phyloP scores from a whole-genome alignment of 2,329 filamentous ascomycete genomes.

The Annulohypoxylon truncatum region DNA sequence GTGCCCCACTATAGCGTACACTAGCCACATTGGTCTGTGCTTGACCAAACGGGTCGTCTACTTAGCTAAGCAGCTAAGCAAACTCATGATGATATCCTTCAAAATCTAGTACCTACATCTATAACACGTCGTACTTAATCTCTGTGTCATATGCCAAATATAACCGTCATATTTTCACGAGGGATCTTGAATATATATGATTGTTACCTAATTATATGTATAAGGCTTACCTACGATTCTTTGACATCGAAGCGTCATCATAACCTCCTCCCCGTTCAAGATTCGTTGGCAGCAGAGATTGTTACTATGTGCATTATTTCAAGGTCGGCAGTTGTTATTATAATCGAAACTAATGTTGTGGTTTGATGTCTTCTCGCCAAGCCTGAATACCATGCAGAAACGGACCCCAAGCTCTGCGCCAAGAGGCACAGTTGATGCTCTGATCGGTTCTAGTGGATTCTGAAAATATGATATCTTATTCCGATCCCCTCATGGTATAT shows the following conservation, averaged over 20 bases:
- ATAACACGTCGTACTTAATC: neutral
- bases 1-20: neutral
- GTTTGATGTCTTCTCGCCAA: constrained; percentile 2
- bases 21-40: neutral
- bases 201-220: neutral
- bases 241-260: neutral
- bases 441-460: neutral
- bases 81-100: neutral
- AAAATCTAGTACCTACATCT: neutral
- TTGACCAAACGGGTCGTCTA: neutral
- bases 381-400: constrained; percentile 3
- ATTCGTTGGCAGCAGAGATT: neutral
- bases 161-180: too few species aligned
- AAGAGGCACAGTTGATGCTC: constrained; percentile 6
- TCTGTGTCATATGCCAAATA: too few species aligned
- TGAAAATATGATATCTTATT: neutral
- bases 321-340: neutral
- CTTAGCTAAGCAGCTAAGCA: neutral
- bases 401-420: neutral
- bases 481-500: constrained; percentile 1
- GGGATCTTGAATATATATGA: neutral
- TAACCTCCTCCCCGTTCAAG: neutral
- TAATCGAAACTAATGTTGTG: constrained; percentile 3
- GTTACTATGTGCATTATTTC: neutral
- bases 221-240: neutral